Percentiles rank a stretch among this genome's conserved stretches.
Conservation (phyloP, 2,329 filamentous ascomycete genomes). For the Exophiala viscosa region DNA sequence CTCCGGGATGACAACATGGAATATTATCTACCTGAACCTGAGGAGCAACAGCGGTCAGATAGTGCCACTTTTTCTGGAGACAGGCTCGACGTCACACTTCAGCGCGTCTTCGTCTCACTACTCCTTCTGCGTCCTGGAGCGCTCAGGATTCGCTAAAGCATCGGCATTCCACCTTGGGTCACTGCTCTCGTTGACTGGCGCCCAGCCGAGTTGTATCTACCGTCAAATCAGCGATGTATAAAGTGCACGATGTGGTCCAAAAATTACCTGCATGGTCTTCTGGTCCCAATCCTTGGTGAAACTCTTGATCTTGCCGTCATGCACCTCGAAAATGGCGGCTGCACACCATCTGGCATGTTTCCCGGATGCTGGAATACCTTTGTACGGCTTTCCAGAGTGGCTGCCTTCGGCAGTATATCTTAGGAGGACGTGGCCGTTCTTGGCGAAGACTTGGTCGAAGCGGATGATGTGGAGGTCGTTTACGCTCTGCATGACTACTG, state of each 20-base stretch:
- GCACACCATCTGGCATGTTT: conserved; percentile 37
- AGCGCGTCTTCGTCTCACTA: neutral
- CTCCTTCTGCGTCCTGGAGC: conserved; percentile 13
- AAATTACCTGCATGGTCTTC: conserved; percentile 27
- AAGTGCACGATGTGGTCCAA: neutral
- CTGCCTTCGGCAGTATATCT: conserved; percentile 38
- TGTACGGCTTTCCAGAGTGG: conserved; percentile 36
- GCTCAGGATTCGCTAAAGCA: conserved; percentile 24
- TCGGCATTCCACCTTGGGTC: conserved; percentile 27
- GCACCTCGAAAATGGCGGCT: conserved; percentile 39
- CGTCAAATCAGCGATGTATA: neutral
- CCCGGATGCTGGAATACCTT: conserved; percentile 34
- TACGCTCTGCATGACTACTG: conserved; percentile 36
- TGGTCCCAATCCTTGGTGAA: conserved; percentile 40
- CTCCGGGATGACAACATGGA: too few species aligned
- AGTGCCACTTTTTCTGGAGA: too few species aligned
- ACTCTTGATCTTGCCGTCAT: conserved; percentile 35
- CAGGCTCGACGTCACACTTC: too few species aligned
- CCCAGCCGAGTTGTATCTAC: conserved; percentile 28
- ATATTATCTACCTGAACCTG: too few species aligned
- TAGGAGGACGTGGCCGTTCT: conserved; percentile 35
- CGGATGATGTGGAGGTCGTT: conserved; percentile 36
- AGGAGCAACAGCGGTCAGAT: too few species aligned
- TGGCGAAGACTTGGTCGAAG: conserved; percentile 37
- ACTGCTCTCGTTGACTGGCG: conserved; percentile 22